Base-by-base conservation (phyloP, 225 moss, liverwort and hornwort species). In the Marchantia polymorpha region DNA sequence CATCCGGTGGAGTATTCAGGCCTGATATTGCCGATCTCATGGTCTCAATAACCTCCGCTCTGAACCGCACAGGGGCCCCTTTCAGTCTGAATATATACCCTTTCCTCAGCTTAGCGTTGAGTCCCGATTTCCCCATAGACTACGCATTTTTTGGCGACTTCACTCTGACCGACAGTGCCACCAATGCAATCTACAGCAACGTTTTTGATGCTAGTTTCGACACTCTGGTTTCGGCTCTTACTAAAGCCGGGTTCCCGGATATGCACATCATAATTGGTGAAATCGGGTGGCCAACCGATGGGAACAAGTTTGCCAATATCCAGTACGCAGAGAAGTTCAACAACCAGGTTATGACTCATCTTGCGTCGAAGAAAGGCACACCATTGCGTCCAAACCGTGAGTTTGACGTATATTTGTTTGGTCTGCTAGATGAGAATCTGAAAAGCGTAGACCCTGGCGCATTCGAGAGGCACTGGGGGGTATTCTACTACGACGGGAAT, bases 271-370 rank as follows among this genome's bases (percentile, higher is more conserved):
- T 84, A 3, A 89, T 99, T 16, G 99, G 99, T 15, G 99, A 99
- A 77, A 89, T 99, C 10, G 99, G 99, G 12, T 99, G 99, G 99
- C 99, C 99, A 0, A 99, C 99, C 3, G 95, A 99, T 73, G 99
- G 99, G 0, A 82, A 91, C 47, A 0, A 3, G 7, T 88, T 29
- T 19, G 96, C 96, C 1, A 94, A 71, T n/a, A 69, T 80, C 0
- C 75, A 77, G 0, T 76, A 89, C 0, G 94, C 96, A 1, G 87
- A 91, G 56, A 92, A 74, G 74, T 96, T 96, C 64, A 94, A 81
- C 25, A 90, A 91, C 12, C 84, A 94, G 52, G 79, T 87, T 12
- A 77, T 94, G 65, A 87, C 92, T 80, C 94, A 94, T 69, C 9
- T 96, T 83, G 64, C 82, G 50, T 56, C 47, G 17, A 87, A 86